Base-by-base conservation (phyloP, 1,139 yeast genomes). In the Wickerhamomyces sp. region DNA sequence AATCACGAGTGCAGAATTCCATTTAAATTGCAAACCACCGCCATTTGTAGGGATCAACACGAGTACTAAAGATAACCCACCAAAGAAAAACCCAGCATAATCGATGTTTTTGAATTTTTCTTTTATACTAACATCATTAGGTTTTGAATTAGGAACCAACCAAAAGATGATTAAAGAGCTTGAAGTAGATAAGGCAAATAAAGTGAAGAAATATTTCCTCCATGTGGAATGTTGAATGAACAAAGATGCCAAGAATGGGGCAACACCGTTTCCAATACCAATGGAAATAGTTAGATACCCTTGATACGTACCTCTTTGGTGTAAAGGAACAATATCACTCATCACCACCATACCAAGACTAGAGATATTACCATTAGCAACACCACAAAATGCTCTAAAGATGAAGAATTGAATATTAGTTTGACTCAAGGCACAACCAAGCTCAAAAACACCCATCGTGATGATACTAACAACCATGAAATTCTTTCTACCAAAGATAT, bases 211-310 rank as follows among this genome's bases (percentile, higher is more conserved):
- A 39, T 69, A 64, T 5, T 29, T 29, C 22, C 36, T 33, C 36
- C 9, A 62, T 41, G 17, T 57, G 59, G 23, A 30, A 26, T 26
- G 30, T 16, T 24, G 23, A 5, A 70, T 62, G 38, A 73, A 68
- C 0, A 68, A 72, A 19, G 75, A 74, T 45, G 75, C 74, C 14
- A 75, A 51, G 33, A 75, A 63, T 1, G 81, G 81, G 0, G 79
- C 81, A 12, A 69, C 42, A 1, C 69, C 70, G 35, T 69, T 64
- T 2, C 80, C 78, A n/a, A 73, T 39, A 0, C 78, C 77, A 19
- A 72, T 63, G 33, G 62, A 57, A 0, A 72, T 55, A 2, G 79
- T 79, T 4, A 38, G 16, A 7, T 30, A 13, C 3, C 41, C 41
- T 24, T 38, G 41, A 41, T 57, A 64, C 30, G 53, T 53, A 1